A percentile compares a stretch with the other conserved stretches of the same genome.
Conservation (phyloP, 106 monocot species). For the Apostasia shenzhenica region DNA sequence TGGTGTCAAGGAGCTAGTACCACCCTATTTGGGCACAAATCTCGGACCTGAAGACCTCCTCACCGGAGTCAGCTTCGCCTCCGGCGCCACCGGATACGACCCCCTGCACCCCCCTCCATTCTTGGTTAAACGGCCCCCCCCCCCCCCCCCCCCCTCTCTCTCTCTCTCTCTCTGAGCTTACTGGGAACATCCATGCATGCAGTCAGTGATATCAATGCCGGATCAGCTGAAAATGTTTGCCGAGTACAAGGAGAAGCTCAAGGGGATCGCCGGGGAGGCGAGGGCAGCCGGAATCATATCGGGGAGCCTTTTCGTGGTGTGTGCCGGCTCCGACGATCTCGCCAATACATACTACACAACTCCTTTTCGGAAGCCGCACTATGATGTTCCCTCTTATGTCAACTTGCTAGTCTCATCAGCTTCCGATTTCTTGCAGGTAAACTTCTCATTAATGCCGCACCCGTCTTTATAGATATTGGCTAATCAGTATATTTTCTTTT, state of each 20-base stretch:
- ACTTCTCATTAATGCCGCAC: too few species aligned
- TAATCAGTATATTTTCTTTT: too few species aligned
- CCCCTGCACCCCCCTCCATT: conserved; percentile 11
- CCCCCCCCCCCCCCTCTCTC: too few species aligned
- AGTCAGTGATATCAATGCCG: conserved; percentile 39
- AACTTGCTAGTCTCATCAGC: conserved; percentile 27
- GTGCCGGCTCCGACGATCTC: conserved; percentile 46
- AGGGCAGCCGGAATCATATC: conserved; percentile 27
- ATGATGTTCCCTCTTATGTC: conserved; percentile 47
- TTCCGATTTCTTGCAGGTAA: conserved; percentile 45
- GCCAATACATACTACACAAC: conserved; percentile 41
- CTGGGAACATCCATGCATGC: background rate
- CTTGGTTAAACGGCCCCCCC: background rate
- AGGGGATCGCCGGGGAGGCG: conserved; percentile 29
- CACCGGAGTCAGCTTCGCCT: conserved; percentile 32
- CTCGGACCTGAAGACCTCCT: conserved; percentile 18
- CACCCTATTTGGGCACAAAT: conserved; percentile 14
- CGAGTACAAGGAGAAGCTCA: conserved; percentile 50
- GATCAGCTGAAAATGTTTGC: conserved; percentile 46
- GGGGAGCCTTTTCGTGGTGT: conserved; percentile 26
- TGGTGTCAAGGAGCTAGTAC: conserved; percentile 24
- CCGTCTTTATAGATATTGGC: too few species aligned
- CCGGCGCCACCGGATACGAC: conserved; percentile 24
- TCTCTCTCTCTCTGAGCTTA: too few species aligned
- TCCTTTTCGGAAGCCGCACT: conserved; percentile 14